phyloP scores from a whole-genome alignment of 2,329 filamentous ascomycete species.

The Aurifilum marmelostoma region DNA sequence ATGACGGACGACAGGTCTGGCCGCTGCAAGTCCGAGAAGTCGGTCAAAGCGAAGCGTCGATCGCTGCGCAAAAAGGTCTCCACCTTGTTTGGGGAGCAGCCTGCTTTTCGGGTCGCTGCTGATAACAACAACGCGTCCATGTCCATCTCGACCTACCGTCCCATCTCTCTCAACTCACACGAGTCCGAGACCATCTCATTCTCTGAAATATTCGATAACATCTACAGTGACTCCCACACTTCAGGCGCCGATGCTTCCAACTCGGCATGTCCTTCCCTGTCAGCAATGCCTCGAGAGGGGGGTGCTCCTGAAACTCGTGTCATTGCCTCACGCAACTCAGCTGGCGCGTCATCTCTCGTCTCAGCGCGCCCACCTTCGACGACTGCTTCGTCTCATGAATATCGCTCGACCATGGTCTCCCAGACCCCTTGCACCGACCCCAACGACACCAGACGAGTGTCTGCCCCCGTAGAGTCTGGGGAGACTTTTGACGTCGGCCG shows the following conservation, averaged over 20 bases:
- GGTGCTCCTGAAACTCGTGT: neutral
- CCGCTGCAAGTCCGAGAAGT: neutral
- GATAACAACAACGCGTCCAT: neutral
- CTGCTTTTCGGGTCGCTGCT: neutral
- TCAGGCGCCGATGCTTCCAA: neutral
- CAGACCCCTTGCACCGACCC: neutral
- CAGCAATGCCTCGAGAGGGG: neutral
- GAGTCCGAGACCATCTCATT: conserved; percentile 20
- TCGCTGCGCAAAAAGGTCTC: conserved; percentile 26
- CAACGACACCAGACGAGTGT: neutral
- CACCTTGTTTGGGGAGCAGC: conserved; percentile 19
- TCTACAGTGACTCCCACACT: conserved; percentile 18
- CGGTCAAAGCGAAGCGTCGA: neutral
- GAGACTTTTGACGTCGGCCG: neutral
- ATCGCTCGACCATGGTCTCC: neutral
- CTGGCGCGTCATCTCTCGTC: neutral
- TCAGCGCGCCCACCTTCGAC: neutral
- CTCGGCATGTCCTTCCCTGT: conserved; percentile 10
- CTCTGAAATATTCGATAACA: conserved; percentile 26
- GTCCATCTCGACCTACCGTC: conserved; percentile 12
- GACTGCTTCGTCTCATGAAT: neutral
- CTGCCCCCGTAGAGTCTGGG: neutral
- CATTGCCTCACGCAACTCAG: neutral
- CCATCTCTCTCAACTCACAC: conserved; percentile 24
- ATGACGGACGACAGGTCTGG: neutral